Percentiles rank a stretch among this genome's conserved stretches.
Conservation (phyloP, 257 asterid species). For the Fraxinus cuspidata region DNA sequence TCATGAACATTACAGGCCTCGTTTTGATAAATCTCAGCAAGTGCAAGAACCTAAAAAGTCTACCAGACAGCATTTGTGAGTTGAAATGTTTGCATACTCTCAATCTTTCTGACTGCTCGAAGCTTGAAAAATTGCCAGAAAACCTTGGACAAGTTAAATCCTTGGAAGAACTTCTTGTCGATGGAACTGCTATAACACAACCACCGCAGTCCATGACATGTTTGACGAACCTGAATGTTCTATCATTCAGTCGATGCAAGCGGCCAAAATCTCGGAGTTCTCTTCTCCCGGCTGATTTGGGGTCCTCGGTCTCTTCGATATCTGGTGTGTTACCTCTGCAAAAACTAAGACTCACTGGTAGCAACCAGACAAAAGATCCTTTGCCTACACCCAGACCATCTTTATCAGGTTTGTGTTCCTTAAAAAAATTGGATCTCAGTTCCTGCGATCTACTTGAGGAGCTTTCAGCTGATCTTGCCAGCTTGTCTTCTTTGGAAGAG, state of each 20-base stretch:
- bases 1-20: conserved; percentile 11
- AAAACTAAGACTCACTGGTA: not conserved
- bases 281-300: not conserved
- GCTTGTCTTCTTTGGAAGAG: conserved; percentile 17
- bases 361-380: not conserved
- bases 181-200: conserved; percentile 26
- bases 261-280: not conserved
- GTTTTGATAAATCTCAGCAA: conserved; percentile 20
- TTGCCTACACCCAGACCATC: conserved; percentile 5
- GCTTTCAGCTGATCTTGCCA: conserved; percentile 16
- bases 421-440: conserved; percentile 22
- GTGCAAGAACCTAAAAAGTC: conserved; percentile 12
- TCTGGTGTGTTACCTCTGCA: not conserved
- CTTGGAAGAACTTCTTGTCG: conserved; percentile 25
- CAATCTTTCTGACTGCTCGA: conserved; percentile 20
- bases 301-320: not conserved
- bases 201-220: conserved; percentile 6
- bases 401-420: conserved; percentile 16
- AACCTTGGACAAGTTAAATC: conserved; percentile 20
- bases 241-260: conserved; percentile 25
- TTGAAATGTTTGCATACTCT: conserved; percentile 17
- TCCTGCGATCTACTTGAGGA: conserved; percentile 21
- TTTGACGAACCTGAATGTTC: conserved; percentile 18
- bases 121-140: conserved; percentile 23
- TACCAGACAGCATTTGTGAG: conserved; percentile 6